Evolutionary conservation across 179 eudicot species (phyloP).

Genomic region (Camellia oleifera): DNA sequence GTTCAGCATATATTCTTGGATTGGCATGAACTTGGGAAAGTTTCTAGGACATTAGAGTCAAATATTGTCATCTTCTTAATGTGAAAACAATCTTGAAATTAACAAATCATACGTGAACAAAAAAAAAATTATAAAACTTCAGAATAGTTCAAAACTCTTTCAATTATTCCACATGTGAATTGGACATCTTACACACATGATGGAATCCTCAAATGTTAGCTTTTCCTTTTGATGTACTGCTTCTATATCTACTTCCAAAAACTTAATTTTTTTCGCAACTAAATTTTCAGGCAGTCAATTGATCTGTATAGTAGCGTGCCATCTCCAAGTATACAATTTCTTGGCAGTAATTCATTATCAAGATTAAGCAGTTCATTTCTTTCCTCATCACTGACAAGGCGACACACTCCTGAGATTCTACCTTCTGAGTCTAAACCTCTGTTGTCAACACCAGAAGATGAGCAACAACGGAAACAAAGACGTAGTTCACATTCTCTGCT

Average conservation of each 20-base stretch:
- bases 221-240: not conserved
- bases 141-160: not conserved
- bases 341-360: slow-evolving; percentile 67
- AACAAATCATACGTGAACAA: not conserved
- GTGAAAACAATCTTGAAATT: not conserved
- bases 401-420: slow-evolving; percentile 68
- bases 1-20: no score
- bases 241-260: not conserved
- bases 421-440: slow-evolving; percentile 49
- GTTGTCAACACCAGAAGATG: slow-evolving; percentile 48
- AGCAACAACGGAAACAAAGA: slow-evolving; percentile 41
- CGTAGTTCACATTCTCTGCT: slow-evolving; percentile 69
- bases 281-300: slow-evolving; percentile 77
- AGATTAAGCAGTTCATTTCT: slow-evolving; percentile 76
- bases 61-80: not conserved
- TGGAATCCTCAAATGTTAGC: not conserved
- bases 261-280: not conserved
- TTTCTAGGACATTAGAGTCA: not conserved
- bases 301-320: slow-evolving; percentile 90
- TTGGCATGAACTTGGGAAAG: no score
- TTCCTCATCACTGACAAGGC: slow-evolving; percentile 65
- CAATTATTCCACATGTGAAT: not conserved
- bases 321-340: slow-evolving; percentile 72
- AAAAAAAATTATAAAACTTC: no score
- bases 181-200: not conserved